Evolutionary conservation across 192 early-diverging fungal species (phyloP), one percentile per base, ranked within the genome.

Genomic region (Coemansia sp.): DNA sequence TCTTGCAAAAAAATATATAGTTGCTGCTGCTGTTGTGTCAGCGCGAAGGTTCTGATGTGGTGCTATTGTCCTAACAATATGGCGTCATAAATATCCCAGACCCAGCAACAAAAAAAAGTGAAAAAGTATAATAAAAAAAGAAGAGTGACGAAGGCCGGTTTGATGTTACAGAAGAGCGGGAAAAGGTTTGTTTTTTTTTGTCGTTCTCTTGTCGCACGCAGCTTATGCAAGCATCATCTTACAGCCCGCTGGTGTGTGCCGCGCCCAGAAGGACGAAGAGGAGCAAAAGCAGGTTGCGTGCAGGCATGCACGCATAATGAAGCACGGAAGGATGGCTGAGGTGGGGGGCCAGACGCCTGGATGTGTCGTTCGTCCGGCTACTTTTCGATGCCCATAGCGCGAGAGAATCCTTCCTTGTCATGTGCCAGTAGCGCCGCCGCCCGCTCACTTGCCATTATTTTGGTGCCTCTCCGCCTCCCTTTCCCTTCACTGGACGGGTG

Each of bases 311-410:
- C 31, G 57, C 57, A 60, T 60, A 60, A 60, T 60, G 57, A 34
- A 34, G 57, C 52, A 54, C 52, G 52, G 52, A 60, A 60, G 57
- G 29, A 60, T 51, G 49, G 49, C 49, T 27, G 24, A 27, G 24
- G 24, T 27, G 24, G 31, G 15, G 16, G 31, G 54, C 54, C 54
- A 57, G 54, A 11, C 54, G 27, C 12, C 54, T 31, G 31, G 57
- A 31, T 60, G 31, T 13, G 7, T 33, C 29, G 54, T 9, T 38
- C 36, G 36, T 27, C 29, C 13, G 54, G 57, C 31, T 33, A 60
- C 57, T 55, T 36, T 60, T 60, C 31, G 57, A n/a, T 60, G 18
- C 54, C 54, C 54, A 55, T 29, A 55, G 54, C 57, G 57, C 57
- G 9, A 44, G 42, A 44, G 11, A 4, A 11, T 15, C 42, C 5